Evolutionary conservation across 2,329 filamentous ascomycete species (phyloP), one percentile per base, ranked within the genome.

Genomic region (Botryosphaeria agaves): DNA sequence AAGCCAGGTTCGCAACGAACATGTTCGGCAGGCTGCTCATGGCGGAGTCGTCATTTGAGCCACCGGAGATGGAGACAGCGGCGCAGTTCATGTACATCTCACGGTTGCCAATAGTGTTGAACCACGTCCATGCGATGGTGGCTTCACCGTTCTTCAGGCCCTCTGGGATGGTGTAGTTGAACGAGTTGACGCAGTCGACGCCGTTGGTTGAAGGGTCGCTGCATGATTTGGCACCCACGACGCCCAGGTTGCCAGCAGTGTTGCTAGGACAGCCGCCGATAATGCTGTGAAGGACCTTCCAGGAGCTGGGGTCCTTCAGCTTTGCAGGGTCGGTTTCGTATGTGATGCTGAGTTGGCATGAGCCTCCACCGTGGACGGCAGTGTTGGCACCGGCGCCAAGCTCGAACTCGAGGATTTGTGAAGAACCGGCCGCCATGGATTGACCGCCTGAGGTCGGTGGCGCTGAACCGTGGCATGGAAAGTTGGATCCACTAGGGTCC

Each of bases 11-110:
- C 42, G 78, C 76, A 1, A 75, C 64, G 32, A 84, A 76, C 70
- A 91, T 76, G 34, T 73, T 60, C 0, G 83, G 82, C 8, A 91
- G 74, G 0, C 56, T 50, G 23, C 69, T 48, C 37, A 76, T 67
- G 39, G 68, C 68, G 2, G 60, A 52, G 33, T 70, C 43, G 26
- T 71, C 67, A 31, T 53, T 48, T 2, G 57, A 52, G 14, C 57
- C 55, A 3, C 53, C 57, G 0, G 69, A 69, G 15, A 95, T 63
- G 0, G 62, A 66, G 28, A 92, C 53, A 0, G 81, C 72, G 0
- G 78, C 82, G 43, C 87, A 98, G 66, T 93, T 91, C 84, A 93
- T 92, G 65, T 95, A 94, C 66, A 93, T 83, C 50, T 95, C 89
- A 1, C 85, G 76, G 59, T 93, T 93, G 3, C 89, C 89, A 7